Conservation (phyloP, 1,284 basidiomycete species). For the Tylopilus sp. region DNA sequence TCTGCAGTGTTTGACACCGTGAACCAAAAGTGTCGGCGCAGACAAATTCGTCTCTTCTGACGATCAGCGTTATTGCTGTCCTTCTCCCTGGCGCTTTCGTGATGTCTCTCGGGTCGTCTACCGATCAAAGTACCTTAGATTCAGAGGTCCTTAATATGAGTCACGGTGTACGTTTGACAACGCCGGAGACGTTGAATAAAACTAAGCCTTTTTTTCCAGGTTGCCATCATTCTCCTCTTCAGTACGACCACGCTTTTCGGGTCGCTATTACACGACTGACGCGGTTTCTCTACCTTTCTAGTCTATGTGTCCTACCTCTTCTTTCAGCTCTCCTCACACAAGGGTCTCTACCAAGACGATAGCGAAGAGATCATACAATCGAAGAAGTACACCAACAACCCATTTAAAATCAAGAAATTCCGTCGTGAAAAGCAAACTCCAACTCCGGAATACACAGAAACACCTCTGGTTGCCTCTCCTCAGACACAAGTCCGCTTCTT, state of each 20-base stretch:
- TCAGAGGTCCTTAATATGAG: slow-evolving; percentile 68
- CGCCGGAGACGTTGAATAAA: background rate
- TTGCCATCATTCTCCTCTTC: slow-evolving; percentile 77
- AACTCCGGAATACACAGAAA: background rate
- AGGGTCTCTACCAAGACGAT: slow-evolving; percentile 64
- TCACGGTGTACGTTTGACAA: slow-evolving; percentile 60
- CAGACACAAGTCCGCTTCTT: background rate
- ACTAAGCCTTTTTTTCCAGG: slow-evolving; percentile 43
- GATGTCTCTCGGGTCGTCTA: slow-evolving; percentile 40
- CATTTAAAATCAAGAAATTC: slow-evolving; percentile 26
- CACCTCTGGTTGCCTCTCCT: slow-evolving; percentile 5
- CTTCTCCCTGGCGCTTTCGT: slow-evolving; percentile 74
- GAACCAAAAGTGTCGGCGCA: slow-evolving; percentile 63
- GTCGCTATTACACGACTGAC: slow-evolving; percentile 4
- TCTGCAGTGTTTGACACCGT: slow-evolving; percentile 4
- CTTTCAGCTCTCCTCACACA: slow-evolving; percentile 88
- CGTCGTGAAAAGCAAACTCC: slow-evolving; percentile 9
- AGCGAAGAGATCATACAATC: slow-evolving; percentile 32
- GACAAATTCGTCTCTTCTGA: slow-evolving; percentile 77
- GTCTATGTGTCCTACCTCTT: slow-evolving; percentile 73
- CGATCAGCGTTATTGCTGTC: slow-evolving; percentile 77
- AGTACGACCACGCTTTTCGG: slow-evolving; percentile 45
- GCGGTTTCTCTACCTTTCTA: slow-evolving; percentile 25
- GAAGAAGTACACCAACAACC: slow-evolving; percentile 30
- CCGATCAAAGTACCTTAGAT: slow-evolving; percentile 35